These are phyloP conservation scores for Wickerhamiella slavikovae DNA, from an alignment of 805 yeast genomes.

Conservation along the genomic window DNA sequence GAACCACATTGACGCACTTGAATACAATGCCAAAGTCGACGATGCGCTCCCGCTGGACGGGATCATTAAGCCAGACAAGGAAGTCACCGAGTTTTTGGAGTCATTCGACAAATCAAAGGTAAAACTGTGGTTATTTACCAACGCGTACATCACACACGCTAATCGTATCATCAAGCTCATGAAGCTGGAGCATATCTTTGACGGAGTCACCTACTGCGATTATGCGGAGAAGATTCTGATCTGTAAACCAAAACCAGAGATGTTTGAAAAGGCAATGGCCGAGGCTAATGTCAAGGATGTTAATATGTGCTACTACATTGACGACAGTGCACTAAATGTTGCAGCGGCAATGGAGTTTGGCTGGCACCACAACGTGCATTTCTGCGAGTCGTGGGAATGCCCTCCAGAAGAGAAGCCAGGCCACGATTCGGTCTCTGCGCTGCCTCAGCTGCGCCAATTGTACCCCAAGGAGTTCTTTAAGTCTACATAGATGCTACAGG, in stretches of 20 bases:
- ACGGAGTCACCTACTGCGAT: slow-evolving; percentile 86
- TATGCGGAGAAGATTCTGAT: slow-evolving; percentile 40
- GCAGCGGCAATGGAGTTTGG: slow-evolving; percentile 53
- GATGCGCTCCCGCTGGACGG: slow-evolving; percentile 75
- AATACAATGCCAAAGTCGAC: slow-evolving; percentile 74
- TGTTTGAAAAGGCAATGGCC: slow-evolving; percentile 34
- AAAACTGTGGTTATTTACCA: slow-evolving; percentile 80
- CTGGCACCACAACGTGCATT: slow-evolving; percentile 51
- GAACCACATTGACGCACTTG: slow-evolving; percentile 64
- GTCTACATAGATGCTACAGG: too few relatives aligned
- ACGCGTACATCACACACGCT: slow-evolving; percentile 86
- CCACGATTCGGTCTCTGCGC: slow-evolving; percentile 32
- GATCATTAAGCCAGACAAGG: slow-evolving; percentile 38
- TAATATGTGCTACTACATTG: slow-evolving; percentile 49
- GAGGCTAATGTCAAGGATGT: slow-evolving; percentile 38
- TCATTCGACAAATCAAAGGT: slow-evolving; percentile 28
- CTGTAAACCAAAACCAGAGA: slow-evolving; percentile 73
- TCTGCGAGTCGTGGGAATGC: slow-evolving; percentile 49
- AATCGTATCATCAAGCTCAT: slow-evolving; percentile 54
- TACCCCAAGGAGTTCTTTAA: slow-evolving; percentile 30
- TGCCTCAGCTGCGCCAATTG: slow-evolving; percentile 33
- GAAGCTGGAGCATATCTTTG: slow-evolving; percentile 84
- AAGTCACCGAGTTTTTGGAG: slow-evolving; percentile 16
- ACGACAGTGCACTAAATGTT: slow-evolving; percentile 68
- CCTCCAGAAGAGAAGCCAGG: slow-evolving; percentile 20